Evolutionary conservation across 129 eudicot species (phyloP).

Genomic region (Chrysanthemum lavandulifolium): DNA sequence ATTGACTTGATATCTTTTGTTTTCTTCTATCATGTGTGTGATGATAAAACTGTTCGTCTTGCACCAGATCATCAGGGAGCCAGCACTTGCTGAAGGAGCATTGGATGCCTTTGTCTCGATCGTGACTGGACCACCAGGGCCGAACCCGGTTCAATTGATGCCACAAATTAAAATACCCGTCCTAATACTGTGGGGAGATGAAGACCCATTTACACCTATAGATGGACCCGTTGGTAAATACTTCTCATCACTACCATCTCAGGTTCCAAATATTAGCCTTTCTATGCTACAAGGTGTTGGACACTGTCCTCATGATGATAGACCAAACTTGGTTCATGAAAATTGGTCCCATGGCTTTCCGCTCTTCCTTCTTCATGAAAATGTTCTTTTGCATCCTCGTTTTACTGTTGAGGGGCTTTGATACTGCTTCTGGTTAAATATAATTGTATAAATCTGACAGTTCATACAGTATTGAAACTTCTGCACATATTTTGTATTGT

Average conservation of each 20-base stretch:
- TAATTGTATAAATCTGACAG: slow-evolving; percentile 19
- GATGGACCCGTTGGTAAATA: slow-evolving; percentile 96
- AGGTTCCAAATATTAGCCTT: slow-evolving; percentile 45
- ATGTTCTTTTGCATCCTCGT: background rate
- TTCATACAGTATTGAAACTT: background rate
- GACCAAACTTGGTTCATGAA: slow-evolving; percentile 86
- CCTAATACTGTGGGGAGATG: slow-evolving; percentile 80
- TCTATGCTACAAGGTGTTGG: slow-evolving; percentile 74
- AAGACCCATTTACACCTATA: slow-evolving; percentile 88
- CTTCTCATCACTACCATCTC: slow-evolving; percentile 60
- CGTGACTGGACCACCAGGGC: slow-evolving; percentile 96
- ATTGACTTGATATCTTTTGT: background rate
- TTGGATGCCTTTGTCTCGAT: slow-evolving; percentile 94
- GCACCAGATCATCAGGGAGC: slow-evolving; percentile 75
- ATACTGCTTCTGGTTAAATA: background rate
- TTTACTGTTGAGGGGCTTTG: background rate
- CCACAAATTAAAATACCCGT: slow-evolving; percentile 66
- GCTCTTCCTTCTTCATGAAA: slow-evolving; percentile 39
- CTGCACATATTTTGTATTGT: slow-evolving; percentile 20
- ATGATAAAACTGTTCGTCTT: background rate
- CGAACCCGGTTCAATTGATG: slow-evolving; percentile 81
- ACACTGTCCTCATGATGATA: slow-evolving; percentile 96
- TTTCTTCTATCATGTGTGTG: background rate
- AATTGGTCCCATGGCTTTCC: slow-evolving; percentile 75
- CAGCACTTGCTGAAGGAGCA: slow-evolving; percentile 89